Evolutionary conservation across 306 rosid species (phyloP).

Genomic region (Fagus sylvatica): DNA sequence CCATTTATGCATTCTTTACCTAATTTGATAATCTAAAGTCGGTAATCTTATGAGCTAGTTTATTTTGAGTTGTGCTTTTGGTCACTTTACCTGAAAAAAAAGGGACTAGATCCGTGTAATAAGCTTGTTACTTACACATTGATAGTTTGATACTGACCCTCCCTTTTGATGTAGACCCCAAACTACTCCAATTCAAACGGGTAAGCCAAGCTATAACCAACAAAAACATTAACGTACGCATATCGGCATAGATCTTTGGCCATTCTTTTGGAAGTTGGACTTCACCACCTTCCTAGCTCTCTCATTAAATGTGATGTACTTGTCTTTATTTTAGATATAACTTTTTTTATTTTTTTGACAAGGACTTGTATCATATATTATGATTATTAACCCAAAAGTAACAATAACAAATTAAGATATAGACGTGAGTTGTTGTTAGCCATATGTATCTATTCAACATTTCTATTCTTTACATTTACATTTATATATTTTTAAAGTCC

Average conservation of each 20-base stretch:
- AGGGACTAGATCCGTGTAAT: background rate
- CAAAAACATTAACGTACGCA: background rate
- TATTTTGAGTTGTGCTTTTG: background rate
- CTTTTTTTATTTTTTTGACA: background rate
- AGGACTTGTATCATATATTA: background rate
- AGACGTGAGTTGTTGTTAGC: too few relatives aligned
- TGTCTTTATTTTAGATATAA: background rate
- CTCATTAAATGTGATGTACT: background rate
- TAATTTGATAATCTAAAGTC: background rate
- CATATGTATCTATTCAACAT: too few relatives aligned
- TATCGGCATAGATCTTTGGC: background rate
- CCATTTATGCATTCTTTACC: background rate
- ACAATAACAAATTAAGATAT: too few relatives aligned
- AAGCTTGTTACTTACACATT: too few relatives aligned
- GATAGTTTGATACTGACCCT: background rate
- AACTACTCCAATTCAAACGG: conserved; percentile 28
- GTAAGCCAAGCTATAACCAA: conserved; percentile 10
- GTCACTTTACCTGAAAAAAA: background rate
- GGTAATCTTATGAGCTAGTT: background rate
- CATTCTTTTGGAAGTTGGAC: background rate
- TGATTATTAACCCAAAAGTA: too few relatives aligned
- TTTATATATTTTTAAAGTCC: too few relatives aligned
- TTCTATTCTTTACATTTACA: too few relatives aligned
- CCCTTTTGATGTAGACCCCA: conserved; percentile 9
- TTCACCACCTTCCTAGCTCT: background rate